These are phyloP conservation scores for Amphirosellinia nigrospora DNA, from an alignment of 495 filamentous ascomycete genomes.

Conservation along the genomic window DNA sequence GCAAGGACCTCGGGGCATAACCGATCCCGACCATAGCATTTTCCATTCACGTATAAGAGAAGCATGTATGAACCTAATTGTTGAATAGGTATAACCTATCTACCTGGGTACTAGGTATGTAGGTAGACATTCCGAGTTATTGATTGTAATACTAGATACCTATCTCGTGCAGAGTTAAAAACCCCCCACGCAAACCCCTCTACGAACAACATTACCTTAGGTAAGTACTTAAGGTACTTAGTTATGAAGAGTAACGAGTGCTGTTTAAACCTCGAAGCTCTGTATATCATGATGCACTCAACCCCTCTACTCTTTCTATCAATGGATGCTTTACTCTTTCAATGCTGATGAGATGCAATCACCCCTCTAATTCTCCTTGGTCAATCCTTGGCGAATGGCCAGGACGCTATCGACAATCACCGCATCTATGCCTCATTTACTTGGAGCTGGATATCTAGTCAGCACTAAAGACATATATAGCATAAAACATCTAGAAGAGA, in stretches of 20 bases:
- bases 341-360: not conserved
- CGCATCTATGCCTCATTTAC: conserved; percentile 92
- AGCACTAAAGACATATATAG: conserved; percentile 23
- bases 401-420: conserved; percentile 95
- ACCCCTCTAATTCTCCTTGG: conserved; percentile 33
- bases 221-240: too few relatives aligned
- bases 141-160: not conserved
- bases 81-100: not conserved
- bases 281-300: not conserved
- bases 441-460: conserved; percentile 68
- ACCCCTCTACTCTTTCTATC: not conserved
- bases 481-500: not conserved
- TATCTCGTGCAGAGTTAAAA: not conserved
- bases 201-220: not conserved
- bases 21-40: not conserved
- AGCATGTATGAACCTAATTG: not conserved
- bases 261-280: not conserved
- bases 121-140: not conserved
- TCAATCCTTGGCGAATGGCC: conserved; percentile 66
- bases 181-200: not conserved
- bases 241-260: not conserved
- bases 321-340: not conserved
- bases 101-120: too few relatives aligned
- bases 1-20: not conserved
- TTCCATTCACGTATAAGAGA: not conserved